Percentiles rank a stretch among this genome's conserved stretches.
These are phyloP conservation scores for Psidium friedrichsthalianum DNA, from an alignment of 345 rosid species.

Conservation along the genomic window DNA sequence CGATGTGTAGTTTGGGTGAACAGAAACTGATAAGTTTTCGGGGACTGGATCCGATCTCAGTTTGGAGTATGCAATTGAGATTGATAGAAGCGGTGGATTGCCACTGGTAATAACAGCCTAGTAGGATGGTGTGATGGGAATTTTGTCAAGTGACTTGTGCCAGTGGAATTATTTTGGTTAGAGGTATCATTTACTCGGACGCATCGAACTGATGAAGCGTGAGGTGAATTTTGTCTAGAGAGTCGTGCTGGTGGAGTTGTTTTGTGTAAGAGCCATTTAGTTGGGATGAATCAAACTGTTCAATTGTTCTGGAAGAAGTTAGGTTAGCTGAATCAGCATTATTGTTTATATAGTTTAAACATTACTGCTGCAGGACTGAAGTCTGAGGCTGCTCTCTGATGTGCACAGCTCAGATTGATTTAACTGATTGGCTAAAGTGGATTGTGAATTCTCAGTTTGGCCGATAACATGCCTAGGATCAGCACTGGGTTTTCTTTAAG, in stretches of 20 bases:
- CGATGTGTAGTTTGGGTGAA: background rate
- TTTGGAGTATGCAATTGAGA: no score
- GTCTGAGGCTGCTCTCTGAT: background rate
- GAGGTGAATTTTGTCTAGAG: background rate
- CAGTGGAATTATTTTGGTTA: background rate
- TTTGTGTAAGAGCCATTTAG: background rate
- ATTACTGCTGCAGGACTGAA: background rate
- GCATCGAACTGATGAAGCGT: background rate
- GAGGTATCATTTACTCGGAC: rapidly evolving
- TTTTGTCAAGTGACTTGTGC: background rate
- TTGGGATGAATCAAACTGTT: background rate
- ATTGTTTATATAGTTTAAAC: background rate
- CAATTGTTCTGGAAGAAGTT: background rate
- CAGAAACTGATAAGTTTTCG: background rate
- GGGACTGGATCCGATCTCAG: no score
- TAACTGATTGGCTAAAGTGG: background rate
- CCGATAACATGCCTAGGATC: background rate
- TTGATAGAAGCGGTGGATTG: no score
- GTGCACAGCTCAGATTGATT: background rate
- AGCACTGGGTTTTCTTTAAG: background rate
- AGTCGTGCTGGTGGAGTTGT: background rate
- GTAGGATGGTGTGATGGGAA: background rate
- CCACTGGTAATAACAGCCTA: background rate
- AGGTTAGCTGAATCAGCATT: background rate
- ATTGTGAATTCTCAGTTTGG: background rate